Evolutionary conservation across 2,329 filamentous ascomycete genomes (phyloP).

Genomic region (Aspergillus pseudoterreus): DNA sequence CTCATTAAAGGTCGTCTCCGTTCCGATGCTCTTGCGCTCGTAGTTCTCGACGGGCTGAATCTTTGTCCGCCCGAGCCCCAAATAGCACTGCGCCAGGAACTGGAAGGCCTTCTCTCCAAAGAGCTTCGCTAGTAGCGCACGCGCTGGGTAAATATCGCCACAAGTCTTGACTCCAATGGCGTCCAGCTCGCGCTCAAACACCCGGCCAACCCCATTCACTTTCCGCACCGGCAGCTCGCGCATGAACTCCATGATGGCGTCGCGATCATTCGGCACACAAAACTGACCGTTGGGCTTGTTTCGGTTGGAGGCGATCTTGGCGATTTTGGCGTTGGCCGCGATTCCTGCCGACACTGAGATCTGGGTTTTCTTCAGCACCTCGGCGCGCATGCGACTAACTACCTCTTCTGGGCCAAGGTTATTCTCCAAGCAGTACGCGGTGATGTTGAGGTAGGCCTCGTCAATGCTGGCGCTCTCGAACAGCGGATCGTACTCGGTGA

Average conservation of each 20-base stretch:
- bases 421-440: constrained; percentile 72
- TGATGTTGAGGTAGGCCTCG: constrained; percentile 95
- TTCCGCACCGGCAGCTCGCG: constrained; percentile 77
- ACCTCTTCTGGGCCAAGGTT: constrained; percentile 66
- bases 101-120: constrained; percentile 91
- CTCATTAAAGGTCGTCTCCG: constrained; percentile 86
- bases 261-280: constrained; percentile 66
- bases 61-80: constrained; percentile 80
- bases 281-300: constrained; percentile 98
- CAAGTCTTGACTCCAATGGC: constrained; percentile 85
- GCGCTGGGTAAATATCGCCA: constrained; percentile 76
- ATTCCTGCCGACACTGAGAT: constrained; percentile 94
- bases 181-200: constrained; percentile 85
- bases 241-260: constrained; percentile 82
- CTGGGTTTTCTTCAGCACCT: constrained; percentile 71
- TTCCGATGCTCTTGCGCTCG: constrained; percentile 89
- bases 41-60: constrained; percentile 85
- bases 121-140: constrained; percentile 68
- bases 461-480: constrained; percentile 95
- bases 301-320: constrained; percentile 91
- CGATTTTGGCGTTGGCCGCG: constrained; percentile 85
- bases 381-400: constrained; percentile 71
- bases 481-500: constrained; percentile 81
- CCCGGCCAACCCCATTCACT: constrained; percentile 90
- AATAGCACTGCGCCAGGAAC: constrained; percentile 78